Conservation (phyloP, 2,329 filamentous ascomycete species). For the Fusarium hostae region DNA sequence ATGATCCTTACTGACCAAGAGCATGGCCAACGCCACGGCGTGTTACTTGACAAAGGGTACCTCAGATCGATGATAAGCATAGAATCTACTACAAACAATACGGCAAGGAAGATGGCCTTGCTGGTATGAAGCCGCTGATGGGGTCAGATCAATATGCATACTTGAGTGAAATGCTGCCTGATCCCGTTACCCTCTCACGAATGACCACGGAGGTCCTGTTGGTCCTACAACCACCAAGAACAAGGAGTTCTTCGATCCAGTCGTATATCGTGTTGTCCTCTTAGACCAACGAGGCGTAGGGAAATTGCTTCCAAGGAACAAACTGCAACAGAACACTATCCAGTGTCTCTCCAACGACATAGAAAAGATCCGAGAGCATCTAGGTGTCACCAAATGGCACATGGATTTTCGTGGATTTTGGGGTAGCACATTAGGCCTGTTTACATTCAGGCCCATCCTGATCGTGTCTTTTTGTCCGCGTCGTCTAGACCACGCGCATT, state of each 20-base stretch:
- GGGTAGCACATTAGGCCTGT: too few relatives aligned
- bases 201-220: neutral
- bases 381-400: too few relatives aligned
- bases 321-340: neutral
- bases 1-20: neutral
- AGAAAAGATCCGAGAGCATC: too few relatives aligned
- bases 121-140: neutral
- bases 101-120: neutral
- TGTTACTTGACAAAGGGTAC: neutral
- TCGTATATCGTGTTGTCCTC: neutral
- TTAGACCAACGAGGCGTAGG: neutral
- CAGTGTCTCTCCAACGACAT: neutral
- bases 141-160: neutral
- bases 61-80: rapidly evolving
- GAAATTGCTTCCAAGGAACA: neutral
- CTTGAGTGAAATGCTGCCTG: neutral
- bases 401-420: too few relatives aligned
- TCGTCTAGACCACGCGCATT: too few relatives aligned
- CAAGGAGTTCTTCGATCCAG: neutral
- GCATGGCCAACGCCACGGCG: neutral
- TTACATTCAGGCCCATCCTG: too few relatives aligned
- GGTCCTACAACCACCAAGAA: neutral
- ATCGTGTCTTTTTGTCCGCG: too few relatives aligned
- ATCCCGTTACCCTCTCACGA: too few relatives aligned
- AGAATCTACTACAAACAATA: neutral